Base-by-base conservation (phyloP, 2,329 filamentous ascomycete species). In the Xylaria sp. region DNA sequence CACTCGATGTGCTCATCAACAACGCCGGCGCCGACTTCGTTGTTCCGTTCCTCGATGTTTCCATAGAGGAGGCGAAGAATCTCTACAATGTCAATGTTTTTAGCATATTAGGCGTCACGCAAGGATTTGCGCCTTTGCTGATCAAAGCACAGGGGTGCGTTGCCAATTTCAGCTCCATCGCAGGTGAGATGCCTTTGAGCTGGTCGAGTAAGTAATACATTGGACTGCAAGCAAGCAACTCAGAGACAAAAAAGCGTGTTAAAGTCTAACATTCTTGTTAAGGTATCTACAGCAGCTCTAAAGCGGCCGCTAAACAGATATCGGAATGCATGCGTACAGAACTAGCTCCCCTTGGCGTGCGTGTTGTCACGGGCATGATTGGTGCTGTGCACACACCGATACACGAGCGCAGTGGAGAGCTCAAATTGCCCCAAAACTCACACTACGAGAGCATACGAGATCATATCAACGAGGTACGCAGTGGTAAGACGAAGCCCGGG, bases 331-430 rank as follows among this genome's bases (percentile, higher is more conserved):
- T 66, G 45, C 63, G 63, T 5, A 57, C 31, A 10, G 63, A 66
- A 11, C 25, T 66, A 38, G 57, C 50, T 10, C 57, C 57, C 2
- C 51, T 66, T 1, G 63, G 51, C 36, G 58, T 66, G n/a, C 57
- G 63, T 15, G 63, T 66, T 6, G 36, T 66, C 10, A 66, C 67
- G 25, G 44, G 44, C 31, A n/a, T 68, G 20, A 51, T 49, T 11
- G 69, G 68, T 11, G 69, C 69, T 29, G 69, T 67, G 2, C 36
- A 66, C 4, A 68, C 72, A 25, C 56, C 49, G 1, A 58, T 69
- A 15, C 63, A 73, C 38, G 61, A 73, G 45, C 39, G 58, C 36
- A 53, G 60, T 9, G 55, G 45, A 25, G 55, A 53, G 4, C 55
- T 59, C 6, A 15, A 45, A 5, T 6, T 64, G 31, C 55, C 61